phyloP scores from a whole-genome alignment of 352 stramenopile genomes.

The Achlya hypogyna region DNA sequence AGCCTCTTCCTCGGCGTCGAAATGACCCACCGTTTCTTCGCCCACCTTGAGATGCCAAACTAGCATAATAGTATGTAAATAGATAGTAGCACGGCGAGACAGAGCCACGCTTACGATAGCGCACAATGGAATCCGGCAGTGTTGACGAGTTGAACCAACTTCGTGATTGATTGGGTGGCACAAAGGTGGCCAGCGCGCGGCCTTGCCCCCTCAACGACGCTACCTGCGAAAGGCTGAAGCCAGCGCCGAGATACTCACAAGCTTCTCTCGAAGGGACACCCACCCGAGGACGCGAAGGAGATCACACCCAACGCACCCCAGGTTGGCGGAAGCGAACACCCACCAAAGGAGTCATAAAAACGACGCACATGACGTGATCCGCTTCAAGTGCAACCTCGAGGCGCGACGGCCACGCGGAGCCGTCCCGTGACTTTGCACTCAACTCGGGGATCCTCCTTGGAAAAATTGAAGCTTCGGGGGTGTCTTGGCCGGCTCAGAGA shows the following conservation, averaged over 20 bases:
- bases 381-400: no score
- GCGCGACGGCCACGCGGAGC: no score
- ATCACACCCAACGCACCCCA: background rate
- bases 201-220: no score
- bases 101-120: no score
- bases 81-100: no score
- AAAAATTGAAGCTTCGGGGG: no score
- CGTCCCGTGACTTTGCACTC: no score
- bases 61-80: background rate
- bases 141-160: background rate
- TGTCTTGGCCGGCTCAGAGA: no score
- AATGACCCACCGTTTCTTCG: conserved; percentile 73
- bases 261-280: background rate
- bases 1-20: conserved; percentile 85
- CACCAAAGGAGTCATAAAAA: background rate
- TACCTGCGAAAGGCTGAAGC: no score
- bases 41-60: conserved; percentile 5
- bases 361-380: background rate
- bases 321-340: background rate
- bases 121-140: background rate
- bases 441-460: no score
- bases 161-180: background rate
- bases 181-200: no score
- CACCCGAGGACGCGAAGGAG: background rate
- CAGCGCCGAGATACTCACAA: background rate